phyloP scores from a whole-genome alignment of 495 filamentous ascomycete species.

The Penicillium ochrochloron region DNA sequence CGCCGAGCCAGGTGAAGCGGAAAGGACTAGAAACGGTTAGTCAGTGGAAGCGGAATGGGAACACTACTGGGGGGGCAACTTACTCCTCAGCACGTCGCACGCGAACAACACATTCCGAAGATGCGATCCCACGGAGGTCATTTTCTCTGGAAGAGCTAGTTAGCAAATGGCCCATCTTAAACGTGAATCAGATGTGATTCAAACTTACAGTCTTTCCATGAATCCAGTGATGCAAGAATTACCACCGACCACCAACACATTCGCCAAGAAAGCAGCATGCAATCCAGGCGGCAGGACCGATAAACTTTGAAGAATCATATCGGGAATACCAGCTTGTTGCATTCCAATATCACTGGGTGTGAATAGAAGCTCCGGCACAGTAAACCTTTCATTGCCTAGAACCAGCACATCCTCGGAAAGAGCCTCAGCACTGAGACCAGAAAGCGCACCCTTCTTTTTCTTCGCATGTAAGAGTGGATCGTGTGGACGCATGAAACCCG shows the following conservation, averaged over 20 bases:
- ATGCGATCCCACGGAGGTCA: slow-evolving; percentile 75
- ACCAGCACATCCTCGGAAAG: slow-evolving; percentile 81
- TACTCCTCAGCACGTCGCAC: slow-evolving; percentile 70
- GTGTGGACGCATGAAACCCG: slow-evolving; percentile 77
- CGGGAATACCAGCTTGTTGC: slow-evolving; percentile 80
- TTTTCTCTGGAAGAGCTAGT: slow-evolving; percentile 51
- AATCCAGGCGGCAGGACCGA: slow-evolving; percentile 74
- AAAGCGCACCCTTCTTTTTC: slow-evolving; percentile 57
- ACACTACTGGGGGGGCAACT: slow-evolving; percentile 23
- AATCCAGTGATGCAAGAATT: slow-evolving; percentile 82
- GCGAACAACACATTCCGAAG: slow-evolving; percentile 75
- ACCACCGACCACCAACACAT: slow-evolving; percentile 88
- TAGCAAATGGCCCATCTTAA: slow-evolving; percentile 13
- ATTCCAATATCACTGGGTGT: slow-evolving; percentile 85
- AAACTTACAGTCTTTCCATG: slow-evolving; percentile 71
- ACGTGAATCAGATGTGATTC: too few relatives aligned
- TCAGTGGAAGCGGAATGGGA: neutral
- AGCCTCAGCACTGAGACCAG: slow-evolving; percentile 56
- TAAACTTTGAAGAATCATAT: slow-evolving; percentile 79
- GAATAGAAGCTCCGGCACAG: slow-evolving; percentile 89
- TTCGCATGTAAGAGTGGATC: slow-evolving; percentile 66
- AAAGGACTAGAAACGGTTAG: slow-evolving; percentile 58
- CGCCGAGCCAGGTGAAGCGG: slow-evolving; percentile 83
- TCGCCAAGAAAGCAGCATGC: slow-evolving; percentile 79
- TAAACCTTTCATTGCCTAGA: slow-evolving; percentile 88